Base-by-base conservation (phyloP, 768 basidiomycete genomes). In the Xerocomus potaroensis region DNA sequence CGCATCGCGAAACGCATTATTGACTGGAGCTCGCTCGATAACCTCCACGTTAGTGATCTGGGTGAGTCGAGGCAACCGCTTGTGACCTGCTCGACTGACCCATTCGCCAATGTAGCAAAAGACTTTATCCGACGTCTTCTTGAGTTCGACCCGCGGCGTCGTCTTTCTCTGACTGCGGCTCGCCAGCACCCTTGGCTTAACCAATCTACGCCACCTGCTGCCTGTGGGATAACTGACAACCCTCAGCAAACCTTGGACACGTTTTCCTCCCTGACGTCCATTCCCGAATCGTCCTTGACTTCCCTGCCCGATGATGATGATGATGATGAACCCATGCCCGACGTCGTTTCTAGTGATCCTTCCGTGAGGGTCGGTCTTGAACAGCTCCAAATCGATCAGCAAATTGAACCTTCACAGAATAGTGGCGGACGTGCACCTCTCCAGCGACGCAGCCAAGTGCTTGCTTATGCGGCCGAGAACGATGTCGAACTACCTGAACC, bases 101-200 rank as follows among this genome's bases (percentile, higher is more conserved):
- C 24, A 37, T 16, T n/a, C 27, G 12, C 55, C 81, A 84, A 55
- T 22, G 9, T 54, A 86, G 91, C 73, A 2, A 63, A 74, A 42
- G 72, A 81, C 50, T 95, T 97, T 60, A 75, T 95, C 41, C 63
- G 64, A 2, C 55, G 65, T 3, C 76, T 97, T 9, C 77, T 97
- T 14, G 74, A 79, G 41, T 69, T 71, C 30, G 73, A 88, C 45
- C 90, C 92, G 0, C 53, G 51, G 1, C 50, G 61, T 12, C 82
- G 94, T n/a, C 79, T 95, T 77, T 80, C 83, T 6, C 74, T 93
- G 49, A 68, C 72, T 3, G 72, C 77, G 0, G 85, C 92, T 0
- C 74, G 87, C 9, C 22, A 65, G 0, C 92, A 97, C 56, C 79
- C 80, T 1, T 98, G 95, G 95, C 74, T 97, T 3, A 59, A 22